A percentile compares a stretch with the other conserved stretches of the same genome.
Conservation (phyloP, 2,329 filamentous ascomycete genomes). For the Alternaria gansuensis region DNA sequence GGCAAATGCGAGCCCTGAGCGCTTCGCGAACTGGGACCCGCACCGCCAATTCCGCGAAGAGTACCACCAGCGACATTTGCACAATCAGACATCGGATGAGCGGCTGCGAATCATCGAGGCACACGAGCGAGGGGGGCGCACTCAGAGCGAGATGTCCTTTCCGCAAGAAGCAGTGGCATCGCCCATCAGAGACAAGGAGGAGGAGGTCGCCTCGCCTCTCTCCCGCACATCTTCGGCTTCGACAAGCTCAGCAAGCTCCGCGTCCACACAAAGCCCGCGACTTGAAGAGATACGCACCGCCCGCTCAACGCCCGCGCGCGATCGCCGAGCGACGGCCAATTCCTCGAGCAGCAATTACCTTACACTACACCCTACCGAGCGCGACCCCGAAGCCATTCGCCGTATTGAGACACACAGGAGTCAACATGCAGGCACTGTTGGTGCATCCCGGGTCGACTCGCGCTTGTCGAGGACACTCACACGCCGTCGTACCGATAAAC, state of each 20-base stretch:
- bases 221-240: constrained; percentile 38
- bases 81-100: constrained; percentile 30
- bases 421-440: constrained; percentile 76
- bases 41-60: constrained; percentile 37
- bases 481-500: constrained; percentile 54
- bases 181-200: constrained; percentile 18
- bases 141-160: constrained; percentile 16
- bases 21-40: constrained; percentile 45
- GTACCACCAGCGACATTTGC: constrained; percentile 35
- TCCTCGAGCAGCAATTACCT: constrained; percentile 36
- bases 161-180: constrained; percentile 21
- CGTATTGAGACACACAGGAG: constrained; percentile 76
- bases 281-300: constrained; percentile 46
- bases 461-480: constrained; percentile 56
- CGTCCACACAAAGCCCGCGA: constrained; percentile 27
- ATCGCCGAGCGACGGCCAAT: constrained; percentile 31
- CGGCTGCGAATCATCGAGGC: constrained; percentile 14
- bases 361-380: constrained; percentile 59
- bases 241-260: constrained; percentile 29
- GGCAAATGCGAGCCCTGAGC: constrained; percentile 39
- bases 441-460: constrained; percentile 54
- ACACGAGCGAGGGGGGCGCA: constrained; percentile 16
- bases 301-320: constrained; percentile 26
- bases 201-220: constrained; percentile 36
- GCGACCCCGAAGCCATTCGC: constrained; percentile 73